Evolutionary conservation across 1,284 basidiomycete genomes (phyloP).

Genomic region (Ceratobasidium sp.): DNA sequence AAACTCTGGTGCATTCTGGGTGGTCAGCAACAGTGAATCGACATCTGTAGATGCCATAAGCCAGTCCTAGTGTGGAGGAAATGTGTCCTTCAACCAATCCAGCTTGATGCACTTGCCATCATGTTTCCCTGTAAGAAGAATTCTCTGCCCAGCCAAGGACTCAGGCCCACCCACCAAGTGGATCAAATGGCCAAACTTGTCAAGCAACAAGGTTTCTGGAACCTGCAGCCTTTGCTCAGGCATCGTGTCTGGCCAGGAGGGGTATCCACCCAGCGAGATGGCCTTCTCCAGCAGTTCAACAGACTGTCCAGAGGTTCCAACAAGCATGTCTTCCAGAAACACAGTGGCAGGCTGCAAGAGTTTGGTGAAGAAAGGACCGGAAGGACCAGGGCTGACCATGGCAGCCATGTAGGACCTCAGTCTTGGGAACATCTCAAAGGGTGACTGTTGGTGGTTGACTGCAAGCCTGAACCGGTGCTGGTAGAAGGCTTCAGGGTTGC

Average conservation of each 20-base stretch:
- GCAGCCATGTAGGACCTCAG: not conserved
- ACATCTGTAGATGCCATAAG: not conserved
- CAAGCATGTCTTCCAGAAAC: not conserved
- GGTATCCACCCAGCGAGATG: not conserved
- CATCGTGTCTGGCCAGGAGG: not conserved
- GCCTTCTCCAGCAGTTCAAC: not conserved
- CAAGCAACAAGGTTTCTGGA: not conserved
- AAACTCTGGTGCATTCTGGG: not conserved
- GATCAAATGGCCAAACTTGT: not conserved
- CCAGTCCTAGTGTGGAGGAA: not conserved
- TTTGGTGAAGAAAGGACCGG: conserved; percentile 2
- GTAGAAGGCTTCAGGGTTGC: not conserved
- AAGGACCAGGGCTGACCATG: not conserved
- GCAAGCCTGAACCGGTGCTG: not conserved
- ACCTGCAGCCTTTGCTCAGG: not conserved
- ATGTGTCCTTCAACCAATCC: not conserved
- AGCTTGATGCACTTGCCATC: not conserved
- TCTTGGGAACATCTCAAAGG: not conserved
- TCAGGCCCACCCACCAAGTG: not conserved
- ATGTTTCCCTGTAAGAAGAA: not conserved
- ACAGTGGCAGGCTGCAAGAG: not conserved
- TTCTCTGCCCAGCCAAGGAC: not conserved
- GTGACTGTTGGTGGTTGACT: not conserved
- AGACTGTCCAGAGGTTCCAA: conserved; percentile 7
- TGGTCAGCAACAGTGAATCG: conserved; percentile 7